These are phyloP conservation scores for Tuber melanosporum DNA, from an alignment of 495 filamentous ascomycete genomes.

Conservation along the genomic window DNA sequence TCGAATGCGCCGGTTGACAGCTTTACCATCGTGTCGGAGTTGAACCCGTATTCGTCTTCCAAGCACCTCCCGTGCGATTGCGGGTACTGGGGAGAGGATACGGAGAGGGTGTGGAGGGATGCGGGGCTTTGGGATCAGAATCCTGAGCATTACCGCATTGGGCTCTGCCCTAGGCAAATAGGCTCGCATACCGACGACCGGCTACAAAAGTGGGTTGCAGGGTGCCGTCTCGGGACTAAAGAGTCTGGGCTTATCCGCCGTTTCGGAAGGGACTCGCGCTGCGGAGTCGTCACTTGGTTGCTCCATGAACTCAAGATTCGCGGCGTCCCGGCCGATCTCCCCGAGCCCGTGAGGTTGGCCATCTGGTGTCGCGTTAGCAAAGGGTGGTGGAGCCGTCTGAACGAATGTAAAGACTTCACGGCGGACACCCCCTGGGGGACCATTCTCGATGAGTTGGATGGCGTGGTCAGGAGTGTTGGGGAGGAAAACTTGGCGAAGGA, in stretches of 20 bases:
- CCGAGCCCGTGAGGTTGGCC: constrained; percentile 8
- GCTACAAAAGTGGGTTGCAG: constrained; percentile 33
- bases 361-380: constrained; percentile 28
- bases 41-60: constrained; percentile 16
- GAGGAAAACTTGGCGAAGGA: neutral
- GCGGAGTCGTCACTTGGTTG: constrained; percentile 21
- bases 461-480: neutral
- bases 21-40: constrained; percentile 27
- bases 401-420: neutral
- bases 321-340: constrained; percentile 22
- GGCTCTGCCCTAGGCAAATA: constrained; percentile 30
- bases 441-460: neutral
- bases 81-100: constrained; percentile 34
- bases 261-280: constrained; percentile 22
- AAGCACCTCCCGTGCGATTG: constrained; percentile 39
- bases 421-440: neutral
- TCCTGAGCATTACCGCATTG: constrained; percentile 21
- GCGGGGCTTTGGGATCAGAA: constrained; percentile 25
- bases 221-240: constrained; percentile 26
- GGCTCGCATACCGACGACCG: constrained; percentile 18
- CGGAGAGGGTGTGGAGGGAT: constrained; percentile 23
- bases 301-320: constrained; percentile 16
- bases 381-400: constrained; percentile 7
- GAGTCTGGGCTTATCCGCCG: constrained; percentile 12
- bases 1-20: constrained; percentile 29